These are phyloP conservation scores for Beauveria brongniartii DNA, from an alignment of 2,329 filamentous ascomycete species.

Conservation along the genomic window DNA sequence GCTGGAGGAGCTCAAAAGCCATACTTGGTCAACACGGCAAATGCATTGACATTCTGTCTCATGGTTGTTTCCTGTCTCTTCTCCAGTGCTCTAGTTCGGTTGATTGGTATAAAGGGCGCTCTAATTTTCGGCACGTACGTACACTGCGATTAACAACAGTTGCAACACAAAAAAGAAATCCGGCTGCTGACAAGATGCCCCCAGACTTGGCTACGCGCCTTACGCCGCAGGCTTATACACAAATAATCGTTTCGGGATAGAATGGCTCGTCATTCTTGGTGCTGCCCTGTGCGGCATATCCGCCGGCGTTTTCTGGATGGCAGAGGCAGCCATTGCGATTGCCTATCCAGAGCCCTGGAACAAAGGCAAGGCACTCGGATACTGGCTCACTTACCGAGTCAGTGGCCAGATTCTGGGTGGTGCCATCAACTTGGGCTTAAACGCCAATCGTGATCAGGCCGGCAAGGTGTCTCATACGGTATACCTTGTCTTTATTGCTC, in stretches of 20 bases:
- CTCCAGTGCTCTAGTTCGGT: slow-evolving; percentile 53
- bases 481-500: slow-evolving; percentile 60
- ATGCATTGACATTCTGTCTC: slow-evolving; percentile 62
- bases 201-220: slow-evolving; percentile 56
- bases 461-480: slow-evolving; percentile 63
- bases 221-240: slow-evolving; percentile 64
- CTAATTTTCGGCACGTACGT: slow-evolving; percentile 60
- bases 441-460: slow-evolving; percentile 45
- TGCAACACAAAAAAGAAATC: not conserved
- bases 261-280: slow-evolving; percentile 62
- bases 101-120: slow-evolving; percentile 62
- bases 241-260: slow-evolving; percentile 60
- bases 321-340: slow-evolving; percentile 65
- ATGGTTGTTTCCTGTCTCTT: slow-evolving; percentile 67
- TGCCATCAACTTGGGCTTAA: slow-evolving; percentile 62
- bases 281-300: slow-evolving; percentile 62
- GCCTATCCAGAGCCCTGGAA: slow-evolving; percentile 65
- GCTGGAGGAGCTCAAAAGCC: slow-evolving; percentile 59
- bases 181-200: not conserved
- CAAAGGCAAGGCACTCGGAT: slow-evolving; percentile 54
- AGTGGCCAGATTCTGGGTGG: slow-evolving; percentile 63
- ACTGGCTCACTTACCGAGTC: slow-evolving; percentile 55
- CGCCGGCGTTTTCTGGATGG: slow-evolving; percentile 68
- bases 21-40: slow-evolving; percentile 61
- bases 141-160: not conserved